These are phyloP conservation scores for Papilionanthe hybrid DNA, from an alignment of 116 monocot species.

Conservation along the genomic window DNA sequence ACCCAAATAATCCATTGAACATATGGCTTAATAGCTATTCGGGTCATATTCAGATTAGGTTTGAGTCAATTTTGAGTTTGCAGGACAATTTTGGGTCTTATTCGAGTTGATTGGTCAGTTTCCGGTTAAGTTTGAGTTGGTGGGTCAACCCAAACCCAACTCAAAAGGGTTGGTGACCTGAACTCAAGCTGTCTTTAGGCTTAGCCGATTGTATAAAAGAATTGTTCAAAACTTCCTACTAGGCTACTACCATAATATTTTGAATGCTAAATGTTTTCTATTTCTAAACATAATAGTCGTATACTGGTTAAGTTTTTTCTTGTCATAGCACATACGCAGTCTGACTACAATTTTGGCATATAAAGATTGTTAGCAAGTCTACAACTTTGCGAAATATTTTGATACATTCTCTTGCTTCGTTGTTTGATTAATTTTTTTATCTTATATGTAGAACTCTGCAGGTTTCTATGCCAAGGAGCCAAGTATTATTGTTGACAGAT, in stretches of 20 bases:
- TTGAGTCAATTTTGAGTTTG: no score
- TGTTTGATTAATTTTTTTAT: conserved; percentile 41
- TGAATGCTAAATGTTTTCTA: not conserved
- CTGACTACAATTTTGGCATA: not conserved
- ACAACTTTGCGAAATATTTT: not conserved
- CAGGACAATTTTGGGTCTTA: no score
- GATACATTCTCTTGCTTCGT: not conserved
- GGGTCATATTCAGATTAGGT: no score
- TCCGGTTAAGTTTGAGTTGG: no score
- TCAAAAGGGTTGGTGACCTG: not conserved
- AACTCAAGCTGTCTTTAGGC: not conserved
- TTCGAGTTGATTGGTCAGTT: no score
- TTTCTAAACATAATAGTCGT: not conserved
- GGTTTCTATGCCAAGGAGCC: conserved; percentile 89
- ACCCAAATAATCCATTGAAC: no score
- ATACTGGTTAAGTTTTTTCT: not conserved
- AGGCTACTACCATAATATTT: not conserved
- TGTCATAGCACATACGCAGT: not conserved
- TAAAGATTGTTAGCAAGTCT: not conserved
- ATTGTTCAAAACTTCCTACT: not conserved
- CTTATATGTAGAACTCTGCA: conserved; percentile 77
- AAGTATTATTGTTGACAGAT: conserved; percentile 72
- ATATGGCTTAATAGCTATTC: no score
- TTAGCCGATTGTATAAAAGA: not conserved
- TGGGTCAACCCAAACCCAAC: no score